Evolutionary conservation across 75 land plant genomes (phyloP), one percentile per base, ranked within the genome.

Genomic region (Pinus albicaulis): DNA sequence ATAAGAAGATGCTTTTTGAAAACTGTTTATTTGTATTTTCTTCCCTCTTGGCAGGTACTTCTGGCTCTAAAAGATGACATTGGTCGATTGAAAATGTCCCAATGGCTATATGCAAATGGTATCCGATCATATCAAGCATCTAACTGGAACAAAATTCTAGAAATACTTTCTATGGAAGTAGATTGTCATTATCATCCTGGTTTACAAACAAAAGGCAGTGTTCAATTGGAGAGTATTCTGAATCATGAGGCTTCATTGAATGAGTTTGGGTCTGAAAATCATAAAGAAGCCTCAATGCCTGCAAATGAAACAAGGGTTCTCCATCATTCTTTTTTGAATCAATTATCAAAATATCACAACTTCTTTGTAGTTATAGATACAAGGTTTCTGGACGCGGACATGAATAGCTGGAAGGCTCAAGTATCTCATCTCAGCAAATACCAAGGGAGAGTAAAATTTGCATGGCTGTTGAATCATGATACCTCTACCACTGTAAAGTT

Each of bases 391-490:
- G 88, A 86, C 73, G 72, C 59, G 56, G 79, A 83, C 62, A 79
- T 81, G 55, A 76, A 71, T 57, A 74, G 75, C 71, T 89, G 91
- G 88, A 86, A 74, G 70, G 78, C 78, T 57, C 85, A 86, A 73
- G 80, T 86, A n/a, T 71, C 71, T 55, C 81, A 72, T 58, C 86
- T 89, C 34, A 82, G 80, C 36, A 78, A 62, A 44, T 89, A 83
- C 59, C 44, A 17, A n/a, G 61, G 76, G 4, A 72, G 76, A 58
- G 85, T 80, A 28, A 86, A 78, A 56, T 88, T 92, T 75, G 82
- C 89, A 60, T 92, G 92, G 92, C 74, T 88, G 8, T 77, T 92
- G 36, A 88, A 83, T 61, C 95, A 92, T 62, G 84, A 88, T 56
- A 88, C 89, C 15, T 73, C 89, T 7, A 81, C 74, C 65, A 55